phyloP scores from a whole-genome alignment of 1,284 basidiomycete species.

The Schizophyllum commune region DNA sequence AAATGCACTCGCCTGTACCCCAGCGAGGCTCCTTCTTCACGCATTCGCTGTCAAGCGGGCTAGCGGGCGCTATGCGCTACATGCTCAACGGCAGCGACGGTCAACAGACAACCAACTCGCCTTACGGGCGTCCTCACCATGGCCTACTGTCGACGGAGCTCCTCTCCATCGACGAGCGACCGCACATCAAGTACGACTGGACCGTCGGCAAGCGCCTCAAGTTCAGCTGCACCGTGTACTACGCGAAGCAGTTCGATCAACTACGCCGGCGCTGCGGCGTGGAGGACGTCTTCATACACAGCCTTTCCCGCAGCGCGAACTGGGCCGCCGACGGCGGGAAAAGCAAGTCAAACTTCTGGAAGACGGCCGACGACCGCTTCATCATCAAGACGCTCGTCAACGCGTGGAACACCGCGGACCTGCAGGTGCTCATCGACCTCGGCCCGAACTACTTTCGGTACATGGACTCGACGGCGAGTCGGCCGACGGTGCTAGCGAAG shows the following conservation, averaged over 20 bases:
- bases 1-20: slow-evolving; percentile 10
- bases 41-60: slow-evolving; percentile 40
- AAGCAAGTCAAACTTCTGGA: slow-evolving; percentile 72
- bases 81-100: slow-evolving; percentile 34
- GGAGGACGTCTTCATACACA: slow-evolving; percentile 52
- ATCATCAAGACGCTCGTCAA: slow-evolving; percentile 78
- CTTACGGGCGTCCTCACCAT: slow-evolving; percentile 35
- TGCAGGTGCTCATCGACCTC: slow-evolving; percentile 73
- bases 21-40: slow-evolving; percentile 27
- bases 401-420: slow-evolving; percentile 77
- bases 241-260: slow-evolving; percentile 68
- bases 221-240: slow-evolving; percentile 74
- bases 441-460: slow-evolving; percentile 72
- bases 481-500: slow-evolving; percentile 65
- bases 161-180: slow-evolving; percentile 50
- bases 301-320: slow-evolving; percentile 50
- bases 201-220: slow-evolving; percentile 62
- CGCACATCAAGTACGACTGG: slow-evolving; percentile 77
- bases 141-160: slow-evolving; percentile 38
- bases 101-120: slow-evolving; percentile 1
- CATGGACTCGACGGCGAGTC: slow-evolving; percentile 59
- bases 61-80: slow-evolving; percentile 51
- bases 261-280: slow-evolving; percentile 61
- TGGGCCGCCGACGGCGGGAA: slow-evolving; percentile 71
- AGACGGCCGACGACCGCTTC: slow-evolving; percentile 65